Percentiles rank a stretch among this genome's conserved stretches.
Evolutionary conservation across 78 protist species (phyloP).

Genomic region (Emiliania huxleyi): DNA sequence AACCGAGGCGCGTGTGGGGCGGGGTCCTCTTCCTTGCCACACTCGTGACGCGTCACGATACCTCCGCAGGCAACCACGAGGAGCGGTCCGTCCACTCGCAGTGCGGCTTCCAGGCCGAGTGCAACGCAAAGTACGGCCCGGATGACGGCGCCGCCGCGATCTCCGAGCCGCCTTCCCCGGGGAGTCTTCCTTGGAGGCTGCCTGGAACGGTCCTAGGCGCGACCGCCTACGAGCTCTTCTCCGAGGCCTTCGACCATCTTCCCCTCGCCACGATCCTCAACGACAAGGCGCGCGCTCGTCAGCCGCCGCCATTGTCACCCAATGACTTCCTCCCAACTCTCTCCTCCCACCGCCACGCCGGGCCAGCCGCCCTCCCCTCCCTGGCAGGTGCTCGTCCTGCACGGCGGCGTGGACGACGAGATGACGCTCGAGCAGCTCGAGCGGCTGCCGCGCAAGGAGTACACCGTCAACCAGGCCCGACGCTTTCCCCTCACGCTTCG

Average conservation of each 20-base stretch:
- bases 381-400: constrained; percentile 24
- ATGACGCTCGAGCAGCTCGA: background rate
- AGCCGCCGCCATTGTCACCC: too few species aligned
- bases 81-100: background rate
- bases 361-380: too few species aligned
- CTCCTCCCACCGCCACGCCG: too few species aligned
- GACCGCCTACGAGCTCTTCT: background rate
- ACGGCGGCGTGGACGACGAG: constrained; percentile 50
- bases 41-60: too few species aligned
- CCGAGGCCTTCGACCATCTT: constrained; percentile 14
- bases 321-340: too few species aligned
- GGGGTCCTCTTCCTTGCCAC: too few species aligned
- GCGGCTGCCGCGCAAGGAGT: background rate
- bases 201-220: too few species aligned
- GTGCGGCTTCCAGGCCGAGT: constrained; percentile 27
- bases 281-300: background rate
- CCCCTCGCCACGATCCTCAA: constrained; percentile 45
- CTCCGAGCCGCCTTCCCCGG: too few species aligned
- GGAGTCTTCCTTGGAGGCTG: too few species aligned
- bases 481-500: too few species aligned
- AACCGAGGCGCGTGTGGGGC: too few species aligned
- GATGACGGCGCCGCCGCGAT: too few species aligned
- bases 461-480: background rate
- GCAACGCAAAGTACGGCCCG: constrained; percentile 11
- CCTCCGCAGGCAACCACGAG: constrained; percentile 62